Base-by-base conservation (phyloP, 2,329 filamentous ascomycete genomes). In the Xylogone sp. region DNA sequence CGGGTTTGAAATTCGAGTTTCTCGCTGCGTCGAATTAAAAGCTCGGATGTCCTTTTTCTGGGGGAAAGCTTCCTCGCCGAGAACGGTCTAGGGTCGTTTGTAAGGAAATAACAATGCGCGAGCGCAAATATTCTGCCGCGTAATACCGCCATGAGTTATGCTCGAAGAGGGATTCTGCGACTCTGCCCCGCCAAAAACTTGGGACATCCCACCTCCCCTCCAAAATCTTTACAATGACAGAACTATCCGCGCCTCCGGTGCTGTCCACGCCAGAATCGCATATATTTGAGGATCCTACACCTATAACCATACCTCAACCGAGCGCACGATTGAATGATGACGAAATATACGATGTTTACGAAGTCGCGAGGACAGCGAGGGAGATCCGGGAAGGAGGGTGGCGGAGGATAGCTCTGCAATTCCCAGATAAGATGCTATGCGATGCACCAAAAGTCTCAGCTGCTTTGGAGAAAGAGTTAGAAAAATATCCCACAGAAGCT, bases 351-450 rank as follows among this genome's bases (percentile, higher is more conserved):
- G 72, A 84, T 42, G 86, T 88, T 46, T 99, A 97, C 73, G 94
- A 99, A 70, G 86, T 97, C 58, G 77, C 81, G 53, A 81, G 89
- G 51, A 97, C 94, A 0, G 80, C 90, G 46, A 69, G 73, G 31
- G 89, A 96, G 68, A 87, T 99, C 45, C 75, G 76, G n/a, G 70
- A 76, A 4, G 87, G 83, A 43, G 77, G 77, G 67, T 96, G 90
- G 81, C 80, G 73, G 56, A 81, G 87, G 47, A 81, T 99, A 27
- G 94, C 91, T 1, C 73, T 99, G n/a, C 94, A 99, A 66, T 97
- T 99, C 61, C 93, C 94, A 0, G 94, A 99, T 71, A 79, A 86
- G 22, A 96, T 97, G 90, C 79, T 99, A 1, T 76, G 82, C 1
- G 91, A 99, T 75, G 90, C 89, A 8, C 87, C 90, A 4, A 79